These are phyloP conservation scores for Microdochium trichocladiopsis DNA, from an alignment of 2,329 filamentous ascomycete genomes.

Conservation along the genomic window DNA sequence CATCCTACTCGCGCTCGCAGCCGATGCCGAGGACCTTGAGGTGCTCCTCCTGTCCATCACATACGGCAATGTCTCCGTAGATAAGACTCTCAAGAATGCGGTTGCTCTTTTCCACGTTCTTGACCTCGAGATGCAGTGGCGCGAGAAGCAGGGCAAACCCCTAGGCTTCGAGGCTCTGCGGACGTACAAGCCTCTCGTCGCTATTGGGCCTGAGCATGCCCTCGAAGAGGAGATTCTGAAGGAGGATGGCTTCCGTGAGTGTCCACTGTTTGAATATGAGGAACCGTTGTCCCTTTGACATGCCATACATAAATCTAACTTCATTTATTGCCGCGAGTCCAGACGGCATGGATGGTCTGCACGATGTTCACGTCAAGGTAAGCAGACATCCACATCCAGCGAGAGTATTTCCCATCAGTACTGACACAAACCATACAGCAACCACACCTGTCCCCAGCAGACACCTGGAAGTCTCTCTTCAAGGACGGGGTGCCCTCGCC, in stretches of 20 bases:
- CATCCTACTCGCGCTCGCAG: constrained; percentile 77
- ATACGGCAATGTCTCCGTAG: constrained; percentile 86
- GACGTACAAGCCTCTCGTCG: constrained; percentile 71
- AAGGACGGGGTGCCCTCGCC: constrained; percentile 24
- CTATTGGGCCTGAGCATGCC: constrained; percentile 79
- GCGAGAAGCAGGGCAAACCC: constrained; percentile 57
- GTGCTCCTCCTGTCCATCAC: constrained; percentile 81
- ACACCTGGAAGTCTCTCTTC: constrained; percentile 69
- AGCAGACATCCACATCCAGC: constrained; percentile 8
- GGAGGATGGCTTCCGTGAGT: constrained; percentile 82
- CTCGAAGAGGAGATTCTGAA: constrained; percentile 75
- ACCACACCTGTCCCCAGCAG: constrained; percentile 66
- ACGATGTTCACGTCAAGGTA: constrained; percentile 61
- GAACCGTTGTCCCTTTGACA: not conserved
- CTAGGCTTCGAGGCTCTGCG: constrained; percentile 69
- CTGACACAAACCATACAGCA: too few relatives aligned
- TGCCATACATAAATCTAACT: not conserved
- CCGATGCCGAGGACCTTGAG: constrained; percentile 77
- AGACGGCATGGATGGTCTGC: constrained; percentile 73
- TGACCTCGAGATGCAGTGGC: constrained; percentile 82
- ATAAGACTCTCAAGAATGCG: constrained; percentile 81
- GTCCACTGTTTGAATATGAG: not conserved
- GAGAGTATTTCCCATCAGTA: too few relatives aligned
- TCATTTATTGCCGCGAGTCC: constrained; percentile 4
- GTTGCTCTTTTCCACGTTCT: constrained; percentile 88